These are phyloP conservation scores for Aspergillus pseudoviridinutans DNA, from an alignment of 2,329 filamentous ascomycete genomes.

Conservation along the genomic window DNA sequence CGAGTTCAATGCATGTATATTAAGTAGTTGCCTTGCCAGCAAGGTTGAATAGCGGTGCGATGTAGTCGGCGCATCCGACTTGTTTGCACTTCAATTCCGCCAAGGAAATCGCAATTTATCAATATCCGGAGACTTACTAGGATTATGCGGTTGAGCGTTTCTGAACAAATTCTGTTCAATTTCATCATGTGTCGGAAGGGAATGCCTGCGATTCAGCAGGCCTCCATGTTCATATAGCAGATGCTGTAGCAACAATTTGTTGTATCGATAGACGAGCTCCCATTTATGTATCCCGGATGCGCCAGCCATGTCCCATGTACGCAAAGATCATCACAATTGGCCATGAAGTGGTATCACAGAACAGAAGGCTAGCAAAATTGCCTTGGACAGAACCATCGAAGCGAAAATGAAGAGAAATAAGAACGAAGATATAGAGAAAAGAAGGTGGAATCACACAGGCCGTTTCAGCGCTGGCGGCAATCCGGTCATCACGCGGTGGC, in stretches of 20 bases:
- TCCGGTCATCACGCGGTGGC: slow-evolving; percentile 34
- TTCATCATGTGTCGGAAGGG: not conserved
- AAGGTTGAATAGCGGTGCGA: not conserved
- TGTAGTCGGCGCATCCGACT: not conserved
- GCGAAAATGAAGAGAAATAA: slow-evolving; percentile 3
- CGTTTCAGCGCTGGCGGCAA: slow-evolving; percentile 37
- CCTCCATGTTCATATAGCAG: not conserved
- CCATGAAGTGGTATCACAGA: slow-evolving; percentile 1
- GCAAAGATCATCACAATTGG: slow-evolving; percentile 4
- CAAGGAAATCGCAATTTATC: not conserved
- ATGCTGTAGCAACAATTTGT: not conserved
- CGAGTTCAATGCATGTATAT: not conserved
- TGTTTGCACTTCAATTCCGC: not conserved
- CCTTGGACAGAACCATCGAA: not conserved
- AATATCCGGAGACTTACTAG: not conserved
- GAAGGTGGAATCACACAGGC: slow-evolving; percentile 7
- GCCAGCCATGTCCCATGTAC: slow-evolving; percentile 22
- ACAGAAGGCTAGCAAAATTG: not conserved
- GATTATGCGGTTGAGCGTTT: not conserved
- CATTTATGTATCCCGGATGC: slow-evolving; percentile 6
- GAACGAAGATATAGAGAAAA: slow-evolving; percentile 1
- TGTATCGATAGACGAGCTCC: not conserved
- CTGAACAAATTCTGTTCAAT: not conserved
- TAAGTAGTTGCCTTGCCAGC: not conserved
- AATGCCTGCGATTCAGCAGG: not conserved